Base-by-base conservation (phyloP, 1,284 basidiomycete species). In the Boletus mariae region DNA sequence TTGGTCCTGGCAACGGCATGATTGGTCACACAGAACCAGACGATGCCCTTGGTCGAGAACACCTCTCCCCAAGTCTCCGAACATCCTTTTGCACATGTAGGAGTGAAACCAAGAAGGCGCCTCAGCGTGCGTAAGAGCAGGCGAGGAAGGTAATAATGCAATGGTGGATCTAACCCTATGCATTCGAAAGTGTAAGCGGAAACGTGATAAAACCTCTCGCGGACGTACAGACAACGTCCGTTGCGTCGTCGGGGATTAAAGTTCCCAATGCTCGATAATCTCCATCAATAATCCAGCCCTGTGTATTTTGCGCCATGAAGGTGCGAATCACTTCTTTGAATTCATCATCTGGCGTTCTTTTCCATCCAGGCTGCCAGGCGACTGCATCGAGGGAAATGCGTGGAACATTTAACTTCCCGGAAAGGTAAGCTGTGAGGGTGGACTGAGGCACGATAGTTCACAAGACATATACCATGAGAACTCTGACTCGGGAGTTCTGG, bases 91-190 rank as follows among this genome's bases (percentile, higher is more conserved):
- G 77, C 77, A 63, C 84, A 84, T 2, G 74, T 64, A 1, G 57
- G 10, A 1, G 64, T 49, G 20, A 74, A 51, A 3, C 74, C 57
- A 29, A 83, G 49, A 12, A 84, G 57, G 20, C 84, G 79, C 53
- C 70, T 62, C 28, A 83, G 60, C 1, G 84, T 85, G 44, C 84
- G 75, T 49, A 70, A 53, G 52, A 77, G 57, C 20, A 85, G 58
- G 15, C 84, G 78, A 38, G 82, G 80, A 52, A 86, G 75, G 67
- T 84, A 85, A 15, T 79, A 66, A 8, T 68, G 26, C 43, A 86
- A 70, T 9, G 85, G 85, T 15, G 83, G 82, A 60, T 85, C 82
- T 23, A 86, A 71, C 85, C 83, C 83, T 85, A 53, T 45, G 35
- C 12, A 6, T 23, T 32, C 9, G n/a, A 40, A 52, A 23, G 45